Percentiles rank a stretch among this genome's conserved stretches.
Evolutionary conservation across 495 filamentous ascomycete genomes (phyloP).

Genomic region (Tetracladium marchalianum): DNA sequence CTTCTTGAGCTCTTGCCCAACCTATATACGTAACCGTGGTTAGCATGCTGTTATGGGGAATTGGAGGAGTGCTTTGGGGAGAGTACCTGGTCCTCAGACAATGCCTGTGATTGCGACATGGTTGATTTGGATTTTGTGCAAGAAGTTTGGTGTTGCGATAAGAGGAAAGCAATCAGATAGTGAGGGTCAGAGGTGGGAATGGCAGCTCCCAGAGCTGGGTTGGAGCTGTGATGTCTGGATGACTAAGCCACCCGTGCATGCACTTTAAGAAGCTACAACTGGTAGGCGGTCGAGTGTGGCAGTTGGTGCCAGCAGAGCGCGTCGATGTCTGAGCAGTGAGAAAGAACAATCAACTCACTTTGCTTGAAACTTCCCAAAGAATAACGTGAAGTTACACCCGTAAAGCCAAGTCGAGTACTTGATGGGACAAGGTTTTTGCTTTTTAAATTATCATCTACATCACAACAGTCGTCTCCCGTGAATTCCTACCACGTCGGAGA

Average conservation of each 20-base stretch:
- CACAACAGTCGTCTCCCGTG: no score
- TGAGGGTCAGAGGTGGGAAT: neutral
- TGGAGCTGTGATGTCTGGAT: conserved; percentile 9
- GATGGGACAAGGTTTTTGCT: no score
- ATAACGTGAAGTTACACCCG: no score
- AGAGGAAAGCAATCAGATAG: neutral
- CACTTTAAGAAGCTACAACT: no score
- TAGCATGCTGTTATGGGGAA: conserved; percentile 4
- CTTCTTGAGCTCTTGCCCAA: conserved; percentile 92
- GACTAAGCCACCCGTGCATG: neutral
- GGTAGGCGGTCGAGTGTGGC: no score
- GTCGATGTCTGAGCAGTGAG: no score
- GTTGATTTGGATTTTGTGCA: conserved; percentile 28
- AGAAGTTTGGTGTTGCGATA: neutral
- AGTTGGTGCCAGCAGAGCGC: no score
- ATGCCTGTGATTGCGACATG: conserved; percentile 87
- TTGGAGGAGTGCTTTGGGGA: conserved; percentile 3
- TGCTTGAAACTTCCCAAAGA: no score
- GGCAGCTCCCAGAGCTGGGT: neutral
- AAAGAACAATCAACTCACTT: no score
- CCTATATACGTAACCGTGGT: conserved; percentile 36
- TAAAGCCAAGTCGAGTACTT: no score
- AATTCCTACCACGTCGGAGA: no score
- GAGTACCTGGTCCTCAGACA: conserved; percentile 89
- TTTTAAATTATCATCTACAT: no score